phyloP scores from a whole-genome alignment of 129 eudicot species.

The Flaveria robusta region DNA sequence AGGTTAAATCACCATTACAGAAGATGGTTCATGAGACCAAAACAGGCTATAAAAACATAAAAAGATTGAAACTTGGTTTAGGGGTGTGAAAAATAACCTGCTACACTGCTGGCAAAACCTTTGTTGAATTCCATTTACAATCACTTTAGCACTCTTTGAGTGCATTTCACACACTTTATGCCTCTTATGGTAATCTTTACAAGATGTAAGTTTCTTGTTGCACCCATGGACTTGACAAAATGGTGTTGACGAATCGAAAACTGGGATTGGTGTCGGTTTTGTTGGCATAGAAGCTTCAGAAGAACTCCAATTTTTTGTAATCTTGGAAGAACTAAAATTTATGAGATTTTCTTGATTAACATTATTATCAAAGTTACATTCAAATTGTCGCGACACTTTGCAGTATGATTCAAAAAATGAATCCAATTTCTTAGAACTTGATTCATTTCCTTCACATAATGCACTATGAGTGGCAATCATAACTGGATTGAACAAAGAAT shows the following conservation, averaged over 20 bases:
- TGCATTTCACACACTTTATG: conserved; percentile 84
- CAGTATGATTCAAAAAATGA: conserved; percentile 23
- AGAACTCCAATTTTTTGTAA: too few species aligned
- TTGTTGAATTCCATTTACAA: conserved; percentile 77
- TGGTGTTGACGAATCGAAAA: conserved; percentile 35
- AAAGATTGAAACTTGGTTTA: conserved; percentile 22
- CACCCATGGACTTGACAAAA: conserved; percentile 78
- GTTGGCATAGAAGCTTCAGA: too few species aligned
- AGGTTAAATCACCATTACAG: not conserved
- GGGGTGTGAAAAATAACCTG: conserved; percentile 44
- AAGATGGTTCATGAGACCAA: not conserved
- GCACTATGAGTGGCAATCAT: conserved; percentile 30
- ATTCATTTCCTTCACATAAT: conserved; percentile 43
- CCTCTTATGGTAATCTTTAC: conserved; percentile 72
- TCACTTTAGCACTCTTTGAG: conserved; percentile 70
- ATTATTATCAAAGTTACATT: too few species aligned
- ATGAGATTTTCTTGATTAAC: too few species aligned
- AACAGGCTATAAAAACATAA: not conserved
- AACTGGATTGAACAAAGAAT: conserved; percentile 28
- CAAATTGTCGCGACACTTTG: too few species aligned
- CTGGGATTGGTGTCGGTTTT: too few species aligned
- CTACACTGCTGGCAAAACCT: conserved; percentile 96
- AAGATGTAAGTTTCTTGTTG: conserved; percentile 59
- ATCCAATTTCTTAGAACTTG: conserved; percentile 48
- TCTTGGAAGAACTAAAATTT: too few species aligned